Base-by-base conservation (phyloP, 2,329 filamentous ascomycete genomes). In the Diaporthe capsici region DNA sequence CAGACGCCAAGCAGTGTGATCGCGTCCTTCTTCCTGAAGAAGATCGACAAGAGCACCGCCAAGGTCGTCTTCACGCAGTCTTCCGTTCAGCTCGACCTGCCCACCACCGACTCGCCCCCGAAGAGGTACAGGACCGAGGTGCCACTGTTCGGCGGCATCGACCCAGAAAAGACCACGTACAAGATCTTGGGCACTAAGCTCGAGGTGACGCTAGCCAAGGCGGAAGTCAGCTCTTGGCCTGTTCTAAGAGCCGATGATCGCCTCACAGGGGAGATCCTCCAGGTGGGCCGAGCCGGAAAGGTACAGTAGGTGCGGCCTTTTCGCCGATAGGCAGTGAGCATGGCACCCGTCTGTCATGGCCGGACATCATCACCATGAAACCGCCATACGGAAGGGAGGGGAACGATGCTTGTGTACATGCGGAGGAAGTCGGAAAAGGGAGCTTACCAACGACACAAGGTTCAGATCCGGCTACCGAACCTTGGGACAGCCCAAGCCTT, bases 11-110 rank as follows among this genome's bases (percentile, higher is more conserved):
- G 91, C 17, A 92, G 92, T 20, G 94, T 98, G 75, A 98, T 97
- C 79, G 96, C 94, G 2, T 97, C 94, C 12, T 93, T 98, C 79
- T 99, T 98, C 86, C 89, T 98, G 73, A 99, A 98, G 88, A 98
- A 98, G 87, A 98, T 99, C 81, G 92, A 96, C 86, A 97, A 96
- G 85, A 90, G 93, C 34, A 90, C 87, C 37, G 94, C 95, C 71
- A 93, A 90, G 78, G 90, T 98, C 61, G 87, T 90, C 34, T 96
- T 98, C 83, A 84, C 87, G 49, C 81, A 90, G 3, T 87, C 89
- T 65, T 87, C 90, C 63, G 85, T 98, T 70, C 88, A 90, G 15
- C 89, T 99, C 58, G 95, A 99, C 82, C 89, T 99, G 53, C 92
- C 91, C n/a, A 99, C 97, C 12, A 91, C 90, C 44, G 96, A 98